Conservation (phyloP, 352 stramenopile genomes). For the Pythium myriotylum region DNA sequence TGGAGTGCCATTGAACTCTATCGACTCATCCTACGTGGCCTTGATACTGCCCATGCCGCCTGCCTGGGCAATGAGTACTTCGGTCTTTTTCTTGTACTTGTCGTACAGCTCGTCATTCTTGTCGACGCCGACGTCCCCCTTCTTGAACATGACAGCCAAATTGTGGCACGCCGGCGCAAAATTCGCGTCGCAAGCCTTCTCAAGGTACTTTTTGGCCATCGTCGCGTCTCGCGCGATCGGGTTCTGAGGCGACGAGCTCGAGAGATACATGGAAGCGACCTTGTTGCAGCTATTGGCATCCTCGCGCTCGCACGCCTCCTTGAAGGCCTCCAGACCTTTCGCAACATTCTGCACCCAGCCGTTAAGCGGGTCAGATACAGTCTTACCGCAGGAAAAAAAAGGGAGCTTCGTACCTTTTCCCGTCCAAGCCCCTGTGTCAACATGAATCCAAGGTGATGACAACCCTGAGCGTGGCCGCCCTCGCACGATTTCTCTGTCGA, state of each 20-base stretch:
- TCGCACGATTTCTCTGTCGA: constrained; percentile 83
- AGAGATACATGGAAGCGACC: constrained; percentile 76
- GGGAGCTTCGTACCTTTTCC: constrained; percentile 67
- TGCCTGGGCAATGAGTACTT: constrained; percentile 74
- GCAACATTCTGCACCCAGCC: constrained; percentile 45
- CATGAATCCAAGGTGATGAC: constrained; percentile 88
- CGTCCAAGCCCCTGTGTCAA: constrained; percentile 70
- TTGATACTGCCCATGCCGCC: constrained; percentile 58
- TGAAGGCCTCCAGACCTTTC: constrained; percentile 73
- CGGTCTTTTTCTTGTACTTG: constrained; percentile 77
- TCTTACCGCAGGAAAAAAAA: too few species aligned
- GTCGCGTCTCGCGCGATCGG: constrained; percentile 53
- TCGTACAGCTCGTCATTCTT: constrained; percentile 71
- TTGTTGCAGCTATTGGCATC: constrained; percentile 85
- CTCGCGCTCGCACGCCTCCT: constrained; percentile 72
- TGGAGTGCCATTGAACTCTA: too few species aligned
- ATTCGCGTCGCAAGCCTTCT: constrained; percentile 80
- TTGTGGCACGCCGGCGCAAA: constrained; percentile 89
- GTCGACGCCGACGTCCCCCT: constrained; percentile 70
- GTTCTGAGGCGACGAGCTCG: constrained; percentile 25
- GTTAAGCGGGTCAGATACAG: too few species aligned
- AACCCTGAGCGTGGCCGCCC: constrained; percentile 72
- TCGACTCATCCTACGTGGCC: constrained; percentile 36
- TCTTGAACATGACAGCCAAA: constrained; percentile 89
- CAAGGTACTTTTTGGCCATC: constrained; percentile 68